Conservation (phyloP, 805 yeast species). For the Sugiyamaella valdiviana region DNA sequence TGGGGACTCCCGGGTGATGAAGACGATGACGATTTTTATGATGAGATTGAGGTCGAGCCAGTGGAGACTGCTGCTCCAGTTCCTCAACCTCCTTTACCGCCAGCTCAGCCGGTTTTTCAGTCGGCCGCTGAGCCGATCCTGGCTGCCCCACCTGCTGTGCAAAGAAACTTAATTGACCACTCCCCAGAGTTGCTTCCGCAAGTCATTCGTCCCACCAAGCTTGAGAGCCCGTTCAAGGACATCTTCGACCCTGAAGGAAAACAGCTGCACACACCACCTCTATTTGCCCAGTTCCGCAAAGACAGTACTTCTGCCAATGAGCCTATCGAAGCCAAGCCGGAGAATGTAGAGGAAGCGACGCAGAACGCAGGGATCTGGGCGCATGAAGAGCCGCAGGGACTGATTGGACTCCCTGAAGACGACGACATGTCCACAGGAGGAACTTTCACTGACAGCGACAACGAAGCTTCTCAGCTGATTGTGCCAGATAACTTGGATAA, state of each 20-base stretch:
- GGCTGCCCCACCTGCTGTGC: too few species aligned
- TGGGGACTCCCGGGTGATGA: conserved; percentile 63
- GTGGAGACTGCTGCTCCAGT: conserved; percentile 26
- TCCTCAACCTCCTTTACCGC: background rate
- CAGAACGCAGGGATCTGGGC: too few species aligned
- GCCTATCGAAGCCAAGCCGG: too few species aligned
- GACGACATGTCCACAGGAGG: conserved; percentile 2
- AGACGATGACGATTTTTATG: conserved; percentile 44
- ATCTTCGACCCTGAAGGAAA: background rate
- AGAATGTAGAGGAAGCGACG: too few species aligned
- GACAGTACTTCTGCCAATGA: too few species aligned
- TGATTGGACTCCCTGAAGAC: background rate
- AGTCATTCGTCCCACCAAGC: background rate
- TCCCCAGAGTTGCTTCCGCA: too few species aligned
- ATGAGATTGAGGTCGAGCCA: conserved; percentile 42
- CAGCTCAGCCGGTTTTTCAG: background rate
- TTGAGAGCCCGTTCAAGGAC: background rate
- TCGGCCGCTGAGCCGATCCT: conserved; percentile 1
- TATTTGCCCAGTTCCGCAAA: background rate
- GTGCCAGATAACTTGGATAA: background rate
- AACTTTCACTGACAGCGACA: background rate
- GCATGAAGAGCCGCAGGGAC: too few species aligned
- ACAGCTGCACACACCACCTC: background rate
- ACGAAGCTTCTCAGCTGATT: background rate
- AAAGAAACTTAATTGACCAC: too few species aligned